Percentiles rank a stretch among this genome's conserved stretches.
phyloP scores from a whole-genome alignment of 306 rosid genomes.

The Purshia tridentata region DNA sequence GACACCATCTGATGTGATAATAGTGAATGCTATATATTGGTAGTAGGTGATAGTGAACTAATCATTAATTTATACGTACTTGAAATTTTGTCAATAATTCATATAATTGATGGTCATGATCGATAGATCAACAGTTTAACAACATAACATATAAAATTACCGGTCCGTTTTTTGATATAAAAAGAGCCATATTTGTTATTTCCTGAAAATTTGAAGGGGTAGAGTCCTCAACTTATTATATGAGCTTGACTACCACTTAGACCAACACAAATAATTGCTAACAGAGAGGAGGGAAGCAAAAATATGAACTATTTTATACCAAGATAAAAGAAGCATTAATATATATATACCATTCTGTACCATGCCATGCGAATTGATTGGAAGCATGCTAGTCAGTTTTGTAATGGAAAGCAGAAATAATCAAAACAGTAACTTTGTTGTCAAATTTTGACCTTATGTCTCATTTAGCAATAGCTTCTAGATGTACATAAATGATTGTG shows the following conservation, averaged over 20 bases:
- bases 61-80: background rate
- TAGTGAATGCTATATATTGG: background rate
- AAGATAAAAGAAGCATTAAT: background rate
- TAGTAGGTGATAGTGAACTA: constrained; percentile 11
- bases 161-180: background rate
- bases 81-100: background rate
- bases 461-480: background rate
- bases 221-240: background rate
- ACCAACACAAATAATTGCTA: background rate
- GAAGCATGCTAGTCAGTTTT: background rate
- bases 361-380: background rate
- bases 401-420: background rate
- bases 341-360: background rate
- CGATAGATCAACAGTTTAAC: background rate
- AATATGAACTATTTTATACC: background rate
- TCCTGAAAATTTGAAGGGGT: background rate
- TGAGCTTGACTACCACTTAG: background rate
- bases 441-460: background rate
- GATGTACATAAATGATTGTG: background rate
- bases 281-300: too few relatives aligned
- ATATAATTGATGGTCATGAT: background rate
- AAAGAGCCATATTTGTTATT: background rate
- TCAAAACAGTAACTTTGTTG: background rate
- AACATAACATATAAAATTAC: too few relatives aligned
- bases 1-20: background rate